Base-by-base conservation (phyloP, 2,329 filamentous ascomycete genomes). In the Clonostachys chloroleuca region DNA sequence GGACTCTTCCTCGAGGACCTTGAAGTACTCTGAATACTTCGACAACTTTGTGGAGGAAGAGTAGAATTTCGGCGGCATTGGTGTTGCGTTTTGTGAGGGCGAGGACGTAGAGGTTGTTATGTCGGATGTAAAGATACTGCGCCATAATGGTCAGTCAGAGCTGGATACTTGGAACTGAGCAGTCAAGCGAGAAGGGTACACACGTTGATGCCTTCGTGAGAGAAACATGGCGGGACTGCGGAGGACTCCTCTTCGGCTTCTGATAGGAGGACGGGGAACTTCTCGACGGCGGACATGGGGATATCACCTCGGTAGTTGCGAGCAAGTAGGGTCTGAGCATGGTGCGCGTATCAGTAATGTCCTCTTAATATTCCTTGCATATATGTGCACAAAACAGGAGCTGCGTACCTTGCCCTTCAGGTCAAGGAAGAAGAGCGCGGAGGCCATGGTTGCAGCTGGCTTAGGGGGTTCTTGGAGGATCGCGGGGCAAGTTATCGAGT, bases 1-100 rank as follows among this genome's bases (percentile, higher is more conserved):
- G 59, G 90, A 96, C 71, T 99, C 94, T 69, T 99, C 94, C 69
- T 99, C 94, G 50, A 99, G 80, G 54, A 95, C 92, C 69, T 99
- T 99, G 80, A 99, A 99, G 76, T 99, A 99, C 71, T 99, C 94
- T 50, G 66, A 99, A 99, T 54, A 99, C 94, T 68, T 97, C 94
- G 62, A 99, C 94, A 47, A 99, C 82, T 70, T 96, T 95, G 75
- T 99, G 94, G 47, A 99, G 80, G 77, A 99, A 99, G 44, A 99
- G 85, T 42, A 99, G 84, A 59, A 99, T 96, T 72, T 99, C 94
- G 72, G 94, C 91, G 56, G 94, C 94, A 77, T 99, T 99, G 59
- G 91, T 96, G 73, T 99, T 99, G 66, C 92, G 89, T 79, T 99
- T 99, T 49, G 94, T 99, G 51, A 99, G 78, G 52, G 94, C 94